Evolutionary conservation across 2,329 filamentous ascomycete species (phyloP), one percentile per base, ranked within the genome.

Genomic region (Byssochlamys sp.): DNA sequence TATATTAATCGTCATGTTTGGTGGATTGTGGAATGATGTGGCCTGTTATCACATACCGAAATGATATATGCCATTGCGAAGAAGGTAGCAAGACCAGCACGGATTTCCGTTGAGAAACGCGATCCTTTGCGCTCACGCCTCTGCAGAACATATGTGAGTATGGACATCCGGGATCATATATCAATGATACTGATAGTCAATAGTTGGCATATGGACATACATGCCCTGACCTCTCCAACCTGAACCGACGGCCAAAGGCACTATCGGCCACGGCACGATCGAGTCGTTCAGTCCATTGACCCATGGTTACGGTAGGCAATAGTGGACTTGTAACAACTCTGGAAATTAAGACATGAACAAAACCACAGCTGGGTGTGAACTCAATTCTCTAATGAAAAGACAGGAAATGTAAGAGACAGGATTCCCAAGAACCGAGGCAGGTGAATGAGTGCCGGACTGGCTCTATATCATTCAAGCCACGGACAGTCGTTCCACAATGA

Each of bases 11-110:
- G 24, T 10, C n/a, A 51, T 2, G 49, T 24, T 3, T 51, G 6
- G 24, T 12, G 25, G 27, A 51, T 26, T 51, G 9, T 7, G 24
- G 25, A 27, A 51, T 49, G 56, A 4, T 31, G 5, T 1, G 27
- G 2, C 12, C 19, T 19, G 4, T 3, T 65, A 78, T 65, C 62
- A 83, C 86, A 86, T 75, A 81, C 80, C 64, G 82, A 82, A 70
- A 89, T 88, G 74, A 91, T 90, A 69, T 91, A 92, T 12, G 88
- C 87, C 89, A 91, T 90, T 2, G 87, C 88, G 56, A 87, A 85
- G 68, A 89, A 89, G 2, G 88, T 91, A 27, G 89, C 89, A 39
- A 95, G 75, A 53, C 90, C 90, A 59, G 88, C 90, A 60, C 90
- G 86, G 56, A 95, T 78, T 75, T 95, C 90, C 53, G 90, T 95